Evolutionary conservation across 2,329 filamentous ascomycete genomes (phyloP), one percentile per base, ranked within the genome.

Genomic region (Talaromyces islandicus): DNA sequence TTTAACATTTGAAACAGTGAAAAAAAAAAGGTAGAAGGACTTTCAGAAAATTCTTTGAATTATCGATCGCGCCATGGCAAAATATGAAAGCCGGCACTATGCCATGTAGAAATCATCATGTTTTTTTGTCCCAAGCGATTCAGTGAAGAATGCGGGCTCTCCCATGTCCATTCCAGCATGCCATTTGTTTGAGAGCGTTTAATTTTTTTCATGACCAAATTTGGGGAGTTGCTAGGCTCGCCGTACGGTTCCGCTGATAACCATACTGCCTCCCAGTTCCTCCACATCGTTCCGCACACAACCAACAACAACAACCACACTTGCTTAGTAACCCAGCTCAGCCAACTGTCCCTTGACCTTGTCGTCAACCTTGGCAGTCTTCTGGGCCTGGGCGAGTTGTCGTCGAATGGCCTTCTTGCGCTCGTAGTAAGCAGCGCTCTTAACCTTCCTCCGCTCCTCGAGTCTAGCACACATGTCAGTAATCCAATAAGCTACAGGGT

Each of bases 401-500:
- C 89, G 90, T 79, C 89, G 86, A 72, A 90, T 90, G 71, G 91
- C 87, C 91, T 95, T 96, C 94, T 97, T 99, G 87, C 92, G 92
- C 87, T 96, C 92, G 88, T 97, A 97, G 90, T 97, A 99, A 79
- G 94, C 94, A 72, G 90, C 87, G 77, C 92, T 89, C 91, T 97
- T 99, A 81, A 95, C 93, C 87, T 99, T 99, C 86, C 94, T 91
- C 83, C 93, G 88, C 88, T 99, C 94, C 87, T 99, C 94, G 77
- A 99, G 88, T 83, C 94, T 97, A 62, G 54, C 52, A 46, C n/a
- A 32, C n/a, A 50, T n/a, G 46, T 58, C n/a, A 58, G 56, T 11
- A 17, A n/a, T 19, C 21, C 19, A 4, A 38, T 4, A 25, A 35
- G 5, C 2, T 2, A 57, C 9, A 21, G 12, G n/a, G 54, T 58